Conservation (phyloP, 805 yeast species). For the Saccharomyces cerevisiae region DNA sequence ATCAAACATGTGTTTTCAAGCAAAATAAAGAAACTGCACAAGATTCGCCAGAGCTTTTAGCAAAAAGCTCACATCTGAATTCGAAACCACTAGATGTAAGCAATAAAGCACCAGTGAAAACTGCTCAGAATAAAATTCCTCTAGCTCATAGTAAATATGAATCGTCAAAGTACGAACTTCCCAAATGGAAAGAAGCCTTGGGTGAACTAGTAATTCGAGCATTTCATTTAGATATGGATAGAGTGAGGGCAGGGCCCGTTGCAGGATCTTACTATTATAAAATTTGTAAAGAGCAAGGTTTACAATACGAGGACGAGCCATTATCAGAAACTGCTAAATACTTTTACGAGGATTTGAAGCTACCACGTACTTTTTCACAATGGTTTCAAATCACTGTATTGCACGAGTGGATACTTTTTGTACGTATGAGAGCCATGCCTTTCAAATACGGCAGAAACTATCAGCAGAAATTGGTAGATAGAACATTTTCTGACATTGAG, state of each 20-base stretch:
- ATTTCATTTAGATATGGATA: constrained; percentile 83
- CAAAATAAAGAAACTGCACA: not conserved
- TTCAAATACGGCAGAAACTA: constrained; percentile 79
- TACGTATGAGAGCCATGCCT: constrained; percentile 95
- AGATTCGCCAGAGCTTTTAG: constrained; percentile 24
- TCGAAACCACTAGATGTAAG: constrained; percentile 15
- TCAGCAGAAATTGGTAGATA: constrained; percentile 85
- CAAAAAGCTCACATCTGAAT: constrained; percentile 16
- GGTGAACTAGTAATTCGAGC: constrained; percentile 56
- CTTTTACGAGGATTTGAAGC: constrained; percentile 73
- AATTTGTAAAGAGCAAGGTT: constrained; percentile 77
- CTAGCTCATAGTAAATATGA: constrained; percentile 35
- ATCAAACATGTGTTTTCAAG: not conserved
- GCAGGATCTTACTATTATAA: constrained; percentile 86
- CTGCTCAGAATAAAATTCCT: constrained; percentile 15
- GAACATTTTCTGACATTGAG: constrained; percentile 86
- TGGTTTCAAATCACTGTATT: constrained; percentile 90
- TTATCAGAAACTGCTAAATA: constrained; percentile 67
- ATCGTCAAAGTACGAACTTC: constrained; percentile 32
- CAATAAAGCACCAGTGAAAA: constrained; percentile 29
- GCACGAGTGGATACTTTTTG: constrained; percentile 90
- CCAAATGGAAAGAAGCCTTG: constrained; percentile 45
- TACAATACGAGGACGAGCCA: constrained; percentile 66
- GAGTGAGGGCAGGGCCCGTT: constrained; percentile 84
- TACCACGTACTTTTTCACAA: constrained; percentile 86